These are phyloP conservation scores for Backusella tuberculispora DNA, from an alignment of 192 early-diverging fungal species.

Conservation along the genomic window DNA sequence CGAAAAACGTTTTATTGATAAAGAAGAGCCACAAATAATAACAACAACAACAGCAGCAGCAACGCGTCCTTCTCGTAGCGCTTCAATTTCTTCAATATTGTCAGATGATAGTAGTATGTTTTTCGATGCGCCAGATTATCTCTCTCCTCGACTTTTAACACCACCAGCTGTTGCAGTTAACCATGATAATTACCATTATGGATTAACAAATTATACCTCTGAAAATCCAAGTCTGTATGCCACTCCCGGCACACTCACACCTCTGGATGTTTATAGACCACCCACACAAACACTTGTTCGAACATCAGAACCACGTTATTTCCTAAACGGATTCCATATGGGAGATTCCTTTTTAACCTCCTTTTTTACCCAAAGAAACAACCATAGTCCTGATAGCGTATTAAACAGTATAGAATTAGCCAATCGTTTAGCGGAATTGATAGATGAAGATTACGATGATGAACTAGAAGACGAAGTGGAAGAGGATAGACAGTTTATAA, in stretches of 20 bases:
- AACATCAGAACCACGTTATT: constrained; percentile 18
- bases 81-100: constrained; percentile 11
- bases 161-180: background rate
- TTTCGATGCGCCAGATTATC: constrained; percentile 19
- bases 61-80: background rate
- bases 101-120: constrained; percentile 15
- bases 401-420: background rate
- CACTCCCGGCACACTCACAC: constrained; percentile 15
- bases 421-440: background rate
- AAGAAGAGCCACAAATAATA: background rate
- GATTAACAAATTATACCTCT: background rate
- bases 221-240: constrained; percentile 1
- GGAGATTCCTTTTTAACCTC: constrained; percentile 35
- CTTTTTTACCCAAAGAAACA: background rate
- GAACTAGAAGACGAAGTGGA: background rate
- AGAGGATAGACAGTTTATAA: background rate
- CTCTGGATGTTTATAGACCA: constrained; percentile 1
- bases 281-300: background rate
- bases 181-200: background rate
- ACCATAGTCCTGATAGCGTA: background rate
- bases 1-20: background rate
- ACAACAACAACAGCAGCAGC: background rate
- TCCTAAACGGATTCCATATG: constrained; percentile 30
- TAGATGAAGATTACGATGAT: background rate
- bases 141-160: background rate